Evolutionary conservation across 2,329 filamentous ascomycete genomes (phyloP).

Genomic region (Verticillium albo-atrum): DNA sequence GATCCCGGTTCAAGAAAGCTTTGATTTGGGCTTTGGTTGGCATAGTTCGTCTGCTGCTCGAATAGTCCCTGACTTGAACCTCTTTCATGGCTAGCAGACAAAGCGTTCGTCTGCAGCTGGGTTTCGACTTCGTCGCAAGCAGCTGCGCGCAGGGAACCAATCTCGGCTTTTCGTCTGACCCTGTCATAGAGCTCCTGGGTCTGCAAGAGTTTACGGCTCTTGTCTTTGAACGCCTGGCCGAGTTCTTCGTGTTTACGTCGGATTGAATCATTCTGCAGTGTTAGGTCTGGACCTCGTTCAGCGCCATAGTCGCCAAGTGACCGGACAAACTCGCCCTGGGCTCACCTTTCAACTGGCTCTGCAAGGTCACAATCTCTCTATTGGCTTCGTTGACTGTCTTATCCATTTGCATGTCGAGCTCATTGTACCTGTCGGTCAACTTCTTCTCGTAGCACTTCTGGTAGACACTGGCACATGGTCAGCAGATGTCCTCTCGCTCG

Average conservation of each 20-base stretch:
- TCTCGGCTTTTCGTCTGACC: conserved; percentile 50
- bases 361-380: conserved; percentile 61
- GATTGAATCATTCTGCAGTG: conserved; percentile 39
- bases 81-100: not conserved
- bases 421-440: conserved; percentile 66
- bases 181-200: conserved; percentile 63
- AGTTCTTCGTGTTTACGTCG: conserved; percentile 71
- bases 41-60: not conserved
- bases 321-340: not conserved
- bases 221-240: conserved; percentile 61
- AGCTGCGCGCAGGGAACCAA: conserved; percentile 50
- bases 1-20: not conserved
- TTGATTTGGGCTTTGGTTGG: not conserved
- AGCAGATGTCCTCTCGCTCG: not conserved
- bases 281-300: conserved; percentile 25
- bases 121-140: conserved; percentile 33
- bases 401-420: conserved; percentile 63
- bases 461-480: conserved; percentile 53
- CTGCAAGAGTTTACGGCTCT: conserved; percentile 63
- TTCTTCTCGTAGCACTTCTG: conserved; percentile 71
- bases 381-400: conserved; percentile 73
- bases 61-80: not conserved
- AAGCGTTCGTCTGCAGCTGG: not conserved
- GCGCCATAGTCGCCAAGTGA: not conserved
- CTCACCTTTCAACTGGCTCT: conserved; percentile 59